These are phyloP conservation scores for Cavenderia fasciculata DNA, from an alignment of 78 protist species.

Conservation along the genomic window DNA sequence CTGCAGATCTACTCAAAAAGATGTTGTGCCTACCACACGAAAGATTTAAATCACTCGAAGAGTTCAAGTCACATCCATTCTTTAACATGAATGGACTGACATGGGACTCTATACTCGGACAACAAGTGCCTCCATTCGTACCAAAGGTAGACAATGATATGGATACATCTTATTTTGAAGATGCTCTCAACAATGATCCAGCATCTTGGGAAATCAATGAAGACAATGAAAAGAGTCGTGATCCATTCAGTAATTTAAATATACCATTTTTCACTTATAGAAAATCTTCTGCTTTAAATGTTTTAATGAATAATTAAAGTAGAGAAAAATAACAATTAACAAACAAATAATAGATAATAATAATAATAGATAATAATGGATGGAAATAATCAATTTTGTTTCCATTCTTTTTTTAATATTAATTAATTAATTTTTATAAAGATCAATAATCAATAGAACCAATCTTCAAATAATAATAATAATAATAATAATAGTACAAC, in stretches of 20 bases:
- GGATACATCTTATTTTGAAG: constrained; percentile 80
- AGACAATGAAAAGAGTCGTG: constrained; percentile 7
- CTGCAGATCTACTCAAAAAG: constrained; percentile 80
- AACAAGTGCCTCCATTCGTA: constrained; percentile 47
- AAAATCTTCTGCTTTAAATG: constrained; percentile 60
- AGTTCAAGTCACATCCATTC: constrained; percentile 92
- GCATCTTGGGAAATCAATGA: constrained; percentile 27
- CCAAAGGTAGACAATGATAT: constrained; percentile 80
- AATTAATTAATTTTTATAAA: too few species aligned
- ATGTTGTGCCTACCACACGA: constrained; percentile 65
- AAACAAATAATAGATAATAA: too few species aligned
- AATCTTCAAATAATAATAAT: too few species aligned
- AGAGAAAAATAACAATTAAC: too few species aligned
- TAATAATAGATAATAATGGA: too few species aligned
- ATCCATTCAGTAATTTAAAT: constrained; percentile 51
- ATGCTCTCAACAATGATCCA: constrained; percentile 61
- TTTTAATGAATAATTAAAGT: too few species aligned
- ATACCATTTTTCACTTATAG: constrained; percentile 72
- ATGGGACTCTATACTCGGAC: constrained; percentile 71
- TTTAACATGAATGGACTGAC: constrained; percentile 87
- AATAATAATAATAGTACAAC: too few species aligned
- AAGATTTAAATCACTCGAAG: constrained; percentile 80
- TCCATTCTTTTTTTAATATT: too few species aligned
- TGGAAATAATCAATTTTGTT: too few species aligned
- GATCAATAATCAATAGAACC: too few species aligned